phyloP scores from a whole-genome alignment of 108 stramenopile species.

The Nitzschia putrida region DNA sequence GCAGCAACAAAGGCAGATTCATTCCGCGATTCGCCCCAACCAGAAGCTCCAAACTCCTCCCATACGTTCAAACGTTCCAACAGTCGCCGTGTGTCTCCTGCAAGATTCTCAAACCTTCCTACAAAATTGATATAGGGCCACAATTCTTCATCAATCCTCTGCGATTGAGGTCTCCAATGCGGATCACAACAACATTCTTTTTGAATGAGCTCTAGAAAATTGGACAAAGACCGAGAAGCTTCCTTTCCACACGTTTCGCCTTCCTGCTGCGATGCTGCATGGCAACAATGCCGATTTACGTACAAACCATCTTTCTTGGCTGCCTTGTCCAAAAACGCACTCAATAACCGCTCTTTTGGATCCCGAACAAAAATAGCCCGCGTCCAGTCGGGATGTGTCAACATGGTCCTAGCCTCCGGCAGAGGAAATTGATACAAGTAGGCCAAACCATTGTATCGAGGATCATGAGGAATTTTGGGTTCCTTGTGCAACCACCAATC shows the following conservation, averaged over 20 bases:
- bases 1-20: slow-evolving; percentile 29
- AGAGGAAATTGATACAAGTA: slow-evolving; percentile 48
- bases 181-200: slow-evolving; percentile 31
- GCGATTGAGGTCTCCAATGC: slow-evolving; percentile 49
- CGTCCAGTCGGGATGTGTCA: slow-evolving; percentile 54
- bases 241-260: slow-evolving; percentile 16
- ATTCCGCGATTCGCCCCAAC: slow-evolving; percentile 41
- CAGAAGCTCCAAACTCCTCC: slow-evolving; percentile 42
- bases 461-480: slow-evolving; percentile 42
- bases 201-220: slow-evolving; percentile 28
- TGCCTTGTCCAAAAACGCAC: slow-evolving; percentile 57
- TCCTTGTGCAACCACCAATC: slow-evolving; percentile 31
- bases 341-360: slow-evolving; percentile 61
- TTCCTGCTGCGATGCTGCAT: background rate
- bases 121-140: slow-evolving; percentile 52
- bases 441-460: slow-evolving; percentile 44
- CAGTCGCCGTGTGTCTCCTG: slow-evolving; percentile 36
- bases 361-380: slow-evolving; percentile 67
- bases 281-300: slow-evolving; percentile 25
- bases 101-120: slow-evolving; percentile 37
- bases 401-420: slow-evolving; percentile 39
- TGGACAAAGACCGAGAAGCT: slow-evolving; percentile 21
- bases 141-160: slow-evolving; percentile 42
- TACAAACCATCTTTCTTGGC: slow-evolving; percentile 28
- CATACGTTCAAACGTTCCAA: slow-evolving; percentile 32